These are phyloP conservation scores for Cadophora malorum DNA, from an alignment of 2,329 filamentous ascomycete species.

Conservation along the genomic window DNA sequence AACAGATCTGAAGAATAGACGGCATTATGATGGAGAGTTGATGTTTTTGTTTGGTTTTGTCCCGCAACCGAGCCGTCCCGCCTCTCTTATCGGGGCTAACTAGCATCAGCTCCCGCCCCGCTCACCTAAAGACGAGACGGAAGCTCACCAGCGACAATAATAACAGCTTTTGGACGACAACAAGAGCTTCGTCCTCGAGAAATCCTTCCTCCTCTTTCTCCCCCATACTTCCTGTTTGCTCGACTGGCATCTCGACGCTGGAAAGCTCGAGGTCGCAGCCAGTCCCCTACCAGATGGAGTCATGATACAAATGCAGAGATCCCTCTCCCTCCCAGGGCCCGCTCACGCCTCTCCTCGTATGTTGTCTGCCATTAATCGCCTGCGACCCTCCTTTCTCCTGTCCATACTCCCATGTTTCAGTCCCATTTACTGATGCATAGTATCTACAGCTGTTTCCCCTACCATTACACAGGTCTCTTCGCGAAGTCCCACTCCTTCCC, in stretches of 20 bases:
- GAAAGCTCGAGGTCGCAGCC: slow-evolving; percentile 40
- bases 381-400: slow-evolving; percentile 1
- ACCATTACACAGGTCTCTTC: slow-evolving; percentile 58
- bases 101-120: slow-evolving; percentile 13
- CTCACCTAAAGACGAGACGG: neutral
- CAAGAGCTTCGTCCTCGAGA: neutral
- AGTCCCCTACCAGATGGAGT: slow-evolving; percentile 42
- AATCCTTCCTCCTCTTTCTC: neutral
- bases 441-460: slow-evolving; percentile 55
- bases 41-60: slow-evolving; percentile 26
- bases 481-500: slow-evolving; percentile 61
- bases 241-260: slow-evolving; percentile 39
- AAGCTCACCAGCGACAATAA: slow-evolving; percentile 4
- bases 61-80: slow-evolving; percentile 11
- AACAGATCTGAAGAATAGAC: neutral
- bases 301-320: slow-evolving; percentile 47
- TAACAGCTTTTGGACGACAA: neutral
- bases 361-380: slow-evolving; percentile 30
- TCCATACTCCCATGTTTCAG: neutral
- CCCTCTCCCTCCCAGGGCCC: slow-evolving; percentile 46
- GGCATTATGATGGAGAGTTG: neutral
- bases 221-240: neutral
- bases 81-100: slow-evolving; percentile 18
- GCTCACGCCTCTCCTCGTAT: slow-evolving; percentile 46
- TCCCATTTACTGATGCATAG: slow-evolving; percentile 27